Conservation (phyloP, 1,284 basidiomycete species). For the Ceratobasidium sp. region DNA sequence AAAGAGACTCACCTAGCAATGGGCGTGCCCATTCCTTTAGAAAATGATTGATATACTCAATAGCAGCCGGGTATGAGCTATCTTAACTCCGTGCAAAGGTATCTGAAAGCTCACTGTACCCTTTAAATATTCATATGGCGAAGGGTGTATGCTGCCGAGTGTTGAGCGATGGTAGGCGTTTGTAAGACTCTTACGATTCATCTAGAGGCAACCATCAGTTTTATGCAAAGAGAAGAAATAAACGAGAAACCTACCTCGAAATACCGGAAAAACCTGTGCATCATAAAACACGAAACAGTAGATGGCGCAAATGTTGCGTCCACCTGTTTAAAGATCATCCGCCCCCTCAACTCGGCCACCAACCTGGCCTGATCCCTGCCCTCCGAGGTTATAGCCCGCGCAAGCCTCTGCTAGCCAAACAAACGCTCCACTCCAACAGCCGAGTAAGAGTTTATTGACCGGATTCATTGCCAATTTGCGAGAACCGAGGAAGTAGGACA, state of each 20-base stretch:
- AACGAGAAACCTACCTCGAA: constrained; percentile 80
- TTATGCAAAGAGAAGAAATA: not conserved
- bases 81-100: constrained; percentile 88
- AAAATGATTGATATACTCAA: no score
- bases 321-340: constrained; percentile 94
- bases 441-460: constrained; percentile 80
- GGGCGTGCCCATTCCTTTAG: no score
- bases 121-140: constrained; percentile 98
- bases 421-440: constrained; percentile 96
- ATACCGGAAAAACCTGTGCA: constrained; percentile 99
- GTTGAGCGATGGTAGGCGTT: no score
- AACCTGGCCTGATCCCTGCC: constrained; percentile 81
- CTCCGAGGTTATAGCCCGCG: constrained; percentile 91
- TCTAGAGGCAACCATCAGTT: not conserved
- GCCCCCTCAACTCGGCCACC: no score
- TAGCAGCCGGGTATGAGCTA: no score
- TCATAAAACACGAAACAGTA: constrained; percentile 94
- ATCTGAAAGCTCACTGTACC: constrained; percentile 98
- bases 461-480: constrained; percentile 49
- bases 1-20: no score
- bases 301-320: constrained; percentile 97
- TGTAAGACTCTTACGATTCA: constrained; percentile 85
- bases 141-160: constrained; percentile 95
- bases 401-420: constrained; percentile 83
- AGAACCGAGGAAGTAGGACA: constrained; percentile 73